These are phyloP conservation scores for Austropuccinia psidii DNA, from an alignment of 1,284 basidiomycete species.

Conservation along the genomic window DNA sequence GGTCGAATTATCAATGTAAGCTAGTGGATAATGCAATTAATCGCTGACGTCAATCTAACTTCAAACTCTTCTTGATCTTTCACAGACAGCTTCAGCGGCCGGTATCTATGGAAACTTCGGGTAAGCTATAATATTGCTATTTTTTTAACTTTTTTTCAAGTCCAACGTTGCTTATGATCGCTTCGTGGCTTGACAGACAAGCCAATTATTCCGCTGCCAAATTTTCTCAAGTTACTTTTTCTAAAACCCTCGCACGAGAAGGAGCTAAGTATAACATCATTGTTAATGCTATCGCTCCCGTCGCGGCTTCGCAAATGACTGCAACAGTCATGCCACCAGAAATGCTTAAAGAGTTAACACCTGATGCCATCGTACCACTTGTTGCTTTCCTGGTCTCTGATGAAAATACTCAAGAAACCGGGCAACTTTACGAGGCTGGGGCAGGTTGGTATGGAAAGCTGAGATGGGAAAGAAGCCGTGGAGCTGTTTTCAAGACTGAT, in stretches of 20 bases:
- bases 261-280: conserved; percentile 90
- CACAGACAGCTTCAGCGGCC: conserved; percentile 68
- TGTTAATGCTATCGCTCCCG: conserved; percentile 78
- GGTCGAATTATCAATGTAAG: conserved; percentile 71
- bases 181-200: conserved; percentile 96
- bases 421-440: conserved; percentile 86
- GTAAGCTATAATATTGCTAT: conserved; percentile 39
- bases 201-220: conserved; percentile 64
- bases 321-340: conserved; percentile 89
- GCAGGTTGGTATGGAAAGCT: conserved; percentile 89
- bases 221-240: conserved; percentile 78
- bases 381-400: conserved; percentile 56
- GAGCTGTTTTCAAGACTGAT: conserved; percentile 80
- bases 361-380: conserved; percentile 87
- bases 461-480: conserved; percentile 85
- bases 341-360: conserved; percentile 84
- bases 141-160: conserved; percentile 12
- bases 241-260: conserved; percentile 73
- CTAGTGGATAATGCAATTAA: not conserved
- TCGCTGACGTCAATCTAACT: not conserved
- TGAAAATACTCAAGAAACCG: conserved; percentile 58
- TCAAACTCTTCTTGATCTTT: not conserved
- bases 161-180: conserved; percentile 46
- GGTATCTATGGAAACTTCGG: conserved; percentile 62
- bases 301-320: conserved; percentile 52